These are phyloP conservation scores for Pinus tabuliformis DNA, from an alignment of 75 land plant species.

Conservation along the genomic window DNA sequence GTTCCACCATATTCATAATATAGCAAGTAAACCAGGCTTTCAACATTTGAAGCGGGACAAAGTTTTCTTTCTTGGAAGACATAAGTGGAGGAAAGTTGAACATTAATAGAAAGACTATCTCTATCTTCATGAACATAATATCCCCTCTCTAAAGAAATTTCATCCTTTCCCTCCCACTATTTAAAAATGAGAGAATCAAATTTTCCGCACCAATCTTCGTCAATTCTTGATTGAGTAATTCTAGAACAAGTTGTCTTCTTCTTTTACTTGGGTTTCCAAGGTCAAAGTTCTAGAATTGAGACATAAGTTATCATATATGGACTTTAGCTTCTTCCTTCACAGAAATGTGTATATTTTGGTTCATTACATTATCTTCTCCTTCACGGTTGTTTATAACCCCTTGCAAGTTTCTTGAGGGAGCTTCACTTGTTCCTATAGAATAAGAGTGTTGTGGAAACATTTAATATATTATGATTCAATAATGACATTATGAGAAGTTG, in stretches of 20 bases:
- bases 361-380: not conserved
- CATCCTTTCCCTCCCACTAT: too few relatives aligned
- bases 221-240: too few relatives aligned
- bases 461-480: not conserved
- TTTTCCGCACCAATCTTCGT: too few relatives aligned
- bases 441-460: not conserved
- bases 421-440: not conserved
- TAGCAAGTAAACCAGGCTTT: constrained; percentile 41
- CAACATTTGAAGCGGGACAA: constrained; percentile 42
- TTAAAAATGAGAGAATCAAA: too few relatives aligned
- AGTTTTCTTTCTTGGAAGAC: constrained; percentile 44
- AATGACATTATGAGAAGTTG: not conserved
- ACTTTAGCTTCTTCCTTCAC: constrained; percentile 20
- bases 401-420: constrained; percentile 8
- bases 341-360: not conserved
- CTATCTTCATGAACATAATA: constrained; percentile 84
- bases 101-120: constrained; percentile 75
- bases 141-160: constrained; percentile 39
- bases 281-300: not conserved
- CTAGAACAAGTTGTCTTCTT: too few relatives aligned
- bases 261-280: too few relatives aligned
- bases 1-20: constrained; percentile 33
- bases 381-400: not conserved
- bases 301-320: constrained; percentile 13
- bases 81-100: constrained; percentile 72